These are phyloP conservation scores for Podospora pseudocomata DNA, from an alignment of 495 filamentous ascomycete species.

Conservation along the genomic window DNA sequence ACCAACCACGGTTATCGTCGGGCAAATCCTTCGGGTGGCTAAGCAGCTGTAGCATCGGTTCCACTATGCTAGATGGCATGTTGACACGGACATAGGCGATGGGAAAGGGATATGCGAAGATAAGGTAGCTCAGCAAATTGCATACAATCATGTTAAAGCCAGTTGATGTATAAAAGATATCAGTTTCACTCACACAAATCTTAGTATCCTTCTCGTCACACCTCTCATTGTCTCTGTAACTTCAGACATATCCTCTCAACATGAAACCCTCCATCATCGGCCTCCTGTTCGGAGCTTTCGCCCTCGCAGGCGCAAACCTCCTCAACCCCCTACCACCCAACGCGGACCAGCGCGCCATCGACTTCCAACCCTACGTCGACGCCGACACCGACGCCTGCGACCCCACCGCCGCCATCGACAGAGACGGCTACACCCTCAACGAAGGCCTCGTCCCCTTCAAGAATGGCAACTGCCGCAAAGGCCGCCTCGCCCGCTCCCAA, in stretches of 20 bases:
- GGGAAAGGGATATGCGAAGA: background rate
- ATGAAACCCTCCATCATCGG: background rate
- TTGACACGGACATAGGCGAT: background rate
- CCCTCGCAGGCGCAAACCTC: background rate
- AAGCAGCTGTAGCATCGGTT: background rate
- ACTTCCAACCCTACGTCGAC: background rate
- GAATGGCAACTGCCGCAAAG: background rate
- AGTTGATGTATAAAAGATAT: background rate
- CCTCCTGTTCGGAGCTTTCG: background rate
- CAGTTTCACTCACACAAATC: background rate
- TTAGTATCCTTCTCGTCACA: background rate
- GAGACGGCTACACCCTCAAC: background rate
- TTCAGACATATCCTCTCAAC: background rate
- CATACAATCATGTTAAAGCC: background rate
- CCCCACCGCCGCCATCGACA: slow-evolving; percentile 1
- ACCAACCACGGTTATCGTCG: background rate
- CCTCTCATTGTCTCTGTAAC: background rate
- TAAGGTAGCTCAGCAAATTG: background rate
- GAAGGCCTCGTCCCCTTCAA: background rate
- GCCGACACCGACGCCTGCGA: background rate
- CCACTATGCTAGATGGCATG: background rate
- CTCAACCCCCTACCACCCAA: background rate
- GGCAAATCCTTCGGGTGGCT: background rate
- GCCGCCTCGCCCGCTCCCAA: background rate
- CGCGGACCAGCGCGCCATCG: background rate